Conservation (phyloP, 495 filamentous ascomycete genomes). For the Penicillium arizonense region DNA sequence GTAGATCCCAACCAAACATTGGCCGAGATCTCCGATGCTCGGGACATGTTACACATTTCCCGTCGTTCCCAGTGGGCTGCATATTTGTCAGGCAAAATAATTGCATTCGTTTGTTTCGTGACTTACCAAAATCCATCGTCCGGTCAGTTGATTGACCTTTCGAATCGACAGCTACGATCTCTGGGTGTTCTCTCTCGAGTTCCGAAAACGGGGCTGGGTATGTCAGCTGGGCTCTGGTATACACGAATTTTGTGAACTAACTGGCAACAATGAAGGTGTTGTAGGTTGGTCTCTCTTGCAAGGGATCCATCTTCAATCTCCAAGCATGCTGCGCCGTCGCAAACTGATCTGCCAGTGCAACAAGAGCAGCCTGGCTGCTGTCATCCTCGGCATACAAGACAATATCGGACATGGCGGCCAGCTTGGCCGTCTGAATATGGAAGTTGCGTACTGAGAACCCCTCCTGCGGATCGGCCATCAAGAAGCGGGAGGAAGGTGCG, state of each 20-base stretch:
- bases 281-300: slow-evolving; percentile 60
- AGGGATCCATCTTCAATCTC: slow-evolving; percentile 59
- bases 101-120: neutral
- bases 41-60: slow-evolving; percentile 94
- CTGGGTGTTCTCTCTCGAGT: slow-evolving; percentile 68
- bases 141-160: slow-evolving; percentile 69
- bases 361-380: slow-evolving; percentile 50
- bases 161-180: slow-evolving; percentile 73
- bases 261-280: slow-evolving; percentile 80
- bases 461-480: slow-evolving; percentile 73
- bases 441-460: slow-evolving; percentile 91
- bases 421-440: slow-evolving; percentile 91
- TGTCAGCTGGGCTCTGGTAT: slow-evolving; percentile 9
- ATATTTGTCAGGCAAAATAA: neutral
- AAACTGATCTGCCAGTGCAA: slow-evolving; percentile 67
- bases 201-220: slow-evolving; percentile 62
- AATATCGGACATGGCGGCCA: slow-evolving; percentile 85
- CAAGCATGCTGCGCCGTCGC: slow-evolving; percentile 74
- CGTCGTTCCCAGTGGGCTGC: slow-evolving; percentile 77
- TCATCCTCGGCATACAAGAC: slow-evolving; percentile 81
- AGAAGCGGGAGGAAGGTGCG: slow-evolving; percentile 37
- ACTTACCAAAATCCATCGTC: slow-evolving; percentile 83
- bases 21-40: slow-evolving; percentile 77
- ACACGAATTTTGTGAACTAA: slow-evolving; percentile 36
- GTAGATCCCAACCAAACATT: slow-evolving; percentile 93